Percentiles rank a stretch among this genome's conserved stretches.
phyloP scores from a whole-genome alignment of 345 rosid species.

The Lumnitzera racemosa region DNA sequence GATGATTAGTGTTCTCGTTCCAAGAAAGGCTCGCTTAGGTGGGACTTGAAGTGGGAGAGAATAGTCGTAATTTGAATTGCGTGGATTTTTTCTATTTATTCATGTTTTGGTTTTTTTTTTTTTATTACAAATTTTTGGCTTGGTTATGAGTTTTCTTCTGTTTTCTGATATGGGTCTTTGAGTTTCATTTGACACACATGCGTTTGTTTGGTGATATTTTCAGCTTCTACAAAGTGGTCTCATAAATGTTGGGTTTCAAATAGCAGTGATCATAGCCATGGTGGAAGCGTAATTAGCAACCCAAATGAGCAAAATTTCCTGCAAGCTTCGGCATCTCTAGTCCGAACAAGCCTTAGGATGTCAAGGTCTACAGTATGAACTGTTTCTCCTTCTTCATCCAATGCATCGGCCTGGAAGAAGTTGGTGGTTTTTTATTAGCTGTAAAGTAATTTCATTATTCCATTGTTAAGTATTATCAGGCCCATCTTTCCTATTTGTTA shows the following conservation, averaged over 20 bases:
- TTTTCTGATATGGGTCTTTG: not conserved
- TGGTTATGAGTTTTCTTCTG: not conserved
- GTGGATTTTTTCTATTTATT: too few relatives aligned
- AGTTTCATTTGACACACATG: not conserved
- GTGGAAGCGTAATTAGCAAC: conserved; percentile 17
- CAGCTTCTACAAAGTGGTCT: conserved; percentile 90
- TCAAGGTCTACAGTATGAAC: conserved; percentile 62
- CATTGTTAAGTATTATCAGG: too few relatives aligned
- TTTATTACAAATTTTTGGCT: too few relatives aligned
- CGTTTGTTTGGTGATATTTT: not conserved
- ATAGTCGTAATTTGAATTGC: not conserved
- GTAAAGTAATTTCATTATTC: too few relatives aligned
- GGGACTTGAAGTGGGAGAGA: conserved; percentile 57
- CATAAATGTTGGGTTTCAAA: conserved; percentile 76
- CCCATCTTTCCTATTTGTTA: too few relatives aligned
- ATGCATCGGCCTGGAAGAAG: conserved; percentile 69
- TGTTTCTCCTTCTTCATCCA: conserved; percentile 83
- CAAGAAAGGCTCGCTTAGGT: conserved; percentile 99
- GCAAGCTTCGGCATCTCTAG: conserved; percentile 83
- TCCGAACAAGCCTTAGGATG: conserved; percentile 41
- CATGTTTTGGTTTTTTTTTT: too few relatives aligned
- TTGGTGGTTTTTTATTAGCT: conserved; percentile 25
- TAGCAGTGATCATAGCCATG: conserved; percentile 29
- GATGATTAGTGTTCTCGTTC: conserved; percentile 94
- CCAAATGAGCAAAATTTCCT: conserved; percentile 50